Evolutionary conservation across 164 flowering plant genomes (phyloP).

Genomic region (Buxus sempervirens): DNA sequence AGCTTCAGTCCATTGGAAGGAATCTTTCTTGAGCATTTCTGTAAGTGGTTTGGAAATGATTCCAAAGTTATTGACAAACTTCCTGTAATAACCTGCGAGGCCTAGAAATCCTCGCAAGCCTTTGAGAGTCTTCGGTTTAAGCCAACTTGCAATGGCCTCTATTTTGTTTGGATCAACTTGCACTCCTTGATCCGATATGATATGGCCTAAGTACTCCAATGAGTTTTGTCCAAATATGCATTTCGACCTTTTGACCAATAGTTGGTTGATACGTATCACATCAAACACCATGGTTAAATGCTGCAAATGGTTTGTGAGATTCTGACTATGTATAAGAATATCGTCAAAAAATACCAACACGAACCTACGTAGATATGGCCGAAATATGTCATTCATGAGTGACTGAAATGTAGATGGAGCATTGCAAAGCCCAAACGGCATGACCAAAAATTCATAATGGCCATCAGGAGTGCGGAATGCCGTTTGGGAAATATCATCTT

Average conservation of each 20-base stretch:
- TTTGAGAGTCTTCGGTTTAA: neutral
- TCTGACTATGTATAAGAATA: neutral
- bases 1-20: too few relatives aligned
- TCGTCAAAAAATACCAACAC: neutral
- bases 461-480: too few relatives aligned
- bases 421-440: too few relatives aligned
- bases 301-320: neutral
- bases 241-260: neutral
- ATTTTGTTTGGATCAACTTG: neutral
- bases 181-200: neutral
- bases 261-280: neutral
- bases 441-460: too few relatives aligned
- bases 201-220: neutral
- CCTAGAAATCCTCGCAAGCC: neutral
- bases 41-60: too few relatives aligned
- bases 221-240: neutral
- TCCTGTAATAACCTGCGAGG: neutral
- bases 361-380: too few relatives aligned
- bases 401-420: too few relatives aligned
- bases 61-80: too few relatives aligned
- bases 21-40: too few relatives aligned
- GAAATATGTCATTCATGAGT: too few relatives aligned
- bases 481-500: too few relatives aligned
- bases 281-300: neutral
- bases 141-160: neutral